Conservation (phyloP, 208 protist genomes). For the Leishmania mexicana region DNA sequence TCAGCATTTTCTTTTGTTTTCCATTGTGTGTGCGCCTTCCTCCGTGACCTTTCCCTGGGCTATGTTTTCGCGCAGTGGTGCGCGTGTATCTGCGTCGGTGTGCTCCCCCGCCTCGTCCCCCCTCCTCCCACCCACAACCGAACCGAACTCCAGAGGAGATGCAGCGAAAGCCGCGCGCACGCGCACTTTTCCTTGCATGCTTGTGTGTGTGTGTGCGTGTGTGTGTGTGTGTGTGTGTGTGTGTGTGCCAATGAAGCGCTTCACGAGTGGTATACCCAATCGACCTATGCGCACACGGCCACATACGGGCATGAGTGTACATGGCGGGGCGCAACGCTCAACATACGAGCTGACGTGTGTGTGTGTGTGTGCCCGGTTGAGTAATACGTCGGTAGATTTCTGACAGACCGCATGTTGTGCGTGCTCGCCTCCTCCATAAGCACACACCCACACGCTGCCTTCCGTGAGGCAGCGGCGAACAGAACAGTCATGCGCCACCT, state of each 20-base stretch:
- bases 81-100: neutral
- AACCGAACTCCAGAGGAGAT: neutral
- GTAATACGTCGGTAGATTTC: neutral
- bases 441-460: neutral
- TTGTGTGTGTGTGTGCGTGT: neutral
- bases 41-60: neutral
- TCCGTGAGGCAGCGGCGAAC: neutral
- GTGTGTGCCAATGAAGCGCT: neutral
- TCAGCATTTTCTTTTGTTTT: slow-evolving; percentile 2
- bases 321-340: neutral
- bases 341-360: neutral
- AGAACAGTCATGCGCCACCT: neutral
- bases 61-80: too few species aligned
- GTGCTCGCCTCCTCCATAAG: neutral
- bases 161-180: neutral
- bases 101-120: neutral
- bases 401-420: neutral
- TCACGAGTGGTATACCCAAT: too few species aligned
- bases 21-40: neutral
- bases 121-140: neutral
- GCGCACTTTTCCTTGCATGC: neutral
- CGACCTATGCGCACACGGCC: too few species aligned
- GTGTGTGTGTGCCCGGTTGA: neutral
- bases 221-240: neutral
- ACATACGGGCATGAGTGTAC: neutral